Evolutionary conservation across 139 green algal genomes (phyloP), one percentile per base, ranked within the genome.

Genomic region (Closterium sp.): DNA sequence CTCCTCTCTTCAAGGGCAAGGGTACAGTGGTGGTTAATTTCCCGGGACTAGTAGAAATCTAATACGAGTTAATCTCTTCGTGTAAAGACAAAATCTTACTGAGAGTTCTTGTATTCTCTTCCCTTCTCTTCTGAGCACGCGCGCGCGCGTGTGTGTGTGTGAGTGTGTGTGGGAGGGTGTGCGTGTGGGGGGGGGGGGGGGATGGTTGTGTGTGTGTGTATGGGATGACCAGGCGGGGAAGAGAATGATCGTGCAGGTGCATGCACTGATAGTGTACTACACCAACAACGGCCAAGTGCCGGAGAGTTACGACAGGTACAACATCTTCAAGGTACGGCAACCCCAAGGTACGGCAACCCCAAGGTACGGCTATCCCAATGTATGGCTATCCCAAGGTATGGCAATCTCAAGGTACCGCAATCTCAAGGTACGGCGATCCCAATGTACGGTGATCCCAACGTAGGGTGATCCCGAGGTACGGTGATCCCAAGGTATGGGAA

Each of bases 161-260:
- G 4, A 16, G 4, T 85, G 21, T 31, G 81, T 85, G 76, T 83
- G 64, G 12, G 12, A 83, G 64, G 16, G 64, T 83, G 64, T 10
- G 64, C 16, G 64, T 16, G 64, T 10, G 64, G 12, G 64, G 64
- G 64, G 64, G 64, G 10, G 64, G 12, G 16, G 16, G 10, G 64
- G 12, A n/a, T n/a, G n/a, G n/a, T 2, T 25, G 81, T 85, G 81
- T 32, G 0, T 31, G 81, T 85, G 81, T 85, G 81, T 32, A 28
- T 85, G 83, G 16, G n/a, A 12, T 86, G 83, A 30, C 28, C 85
- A 93, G 90, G 92, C 90, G 28, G 85, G 85, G 34, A 84, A 85
- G 90, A 93, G 90, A 34, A 64, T 93, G 69, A n/a, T 93, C 33
- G 87, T 93, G 33, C 90, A 93, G 28, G 87, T 91, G 87, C 66